Evolutionary conservation across 2,329 filamentous ascomycete species (phyloP).

Genomic region (Coniochaeta sp.): DNA sequence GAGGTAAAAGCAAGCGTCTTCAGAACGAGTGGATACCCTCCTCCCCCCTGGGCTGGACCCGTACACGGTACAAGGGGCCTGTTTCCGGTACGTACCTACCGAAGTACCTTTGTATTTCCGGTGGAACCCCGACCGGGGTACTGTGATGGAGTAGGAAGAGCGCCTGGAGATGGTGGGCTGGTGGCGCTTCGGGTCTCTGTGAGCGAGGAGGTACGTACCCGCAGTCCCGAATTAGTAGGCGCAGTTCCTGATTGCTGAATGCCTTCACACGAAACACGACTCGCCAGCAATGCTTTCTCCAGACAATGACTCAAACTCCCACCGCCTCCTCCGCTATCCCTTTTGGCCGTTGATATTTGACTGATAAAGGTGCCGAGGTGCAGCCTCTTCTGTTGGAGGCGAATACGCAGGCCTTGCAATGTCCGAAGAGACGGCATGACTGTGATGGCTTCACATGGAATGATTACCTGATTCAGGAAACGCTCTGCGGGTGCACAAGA

Average conservation of each 20-base stretch:
- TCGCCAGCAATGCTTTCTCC: not conserved
- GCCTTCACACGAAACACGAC: not conserved
- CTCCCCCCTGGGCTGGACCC: not conserved
- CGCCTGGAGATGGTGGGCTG: not conserved
- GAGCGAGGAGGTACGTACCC: conserved; percentile 3
- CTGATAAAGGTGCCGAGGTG: too few species aligned
- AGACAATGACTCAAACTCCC: too few species aligned
- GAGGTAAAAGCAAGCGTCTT: conserved; percentile 5
- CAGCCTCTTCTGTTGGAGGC: too few species aligned
- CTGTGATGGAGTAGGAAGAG: not conserved
- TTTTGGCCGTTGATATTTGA: too few species aligned
- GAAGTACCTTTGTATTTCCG: not conserved
- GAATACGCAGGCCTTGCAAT: too few species aligned
- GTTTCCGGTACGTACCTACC: conserved; percentile 1
- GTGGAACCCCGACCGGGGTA: not conserved
- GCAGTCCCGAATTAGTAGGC: not conserved
- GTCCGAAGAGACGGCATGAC: too few species aligned
- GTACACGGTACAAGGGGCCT: conserved; percentile 3
- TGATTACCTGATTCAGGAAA: too few species aligned
- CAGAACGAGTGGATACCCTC: not conserved
- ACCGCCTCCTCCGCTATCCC: not conserved
- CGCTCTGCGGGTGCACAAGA: too few species aligned
- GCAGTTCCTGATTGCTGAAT: not conserved
- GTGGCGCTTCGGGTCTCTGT: conserved; percentile 1
- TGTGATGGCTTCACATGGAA: too few species aligned